Evolutionary conservation across 2,329 filamentous ascomycete species (phyloP), one percentile per base, ranked within the genome.

Genomic region (Aspergillus sp.): DNA sequence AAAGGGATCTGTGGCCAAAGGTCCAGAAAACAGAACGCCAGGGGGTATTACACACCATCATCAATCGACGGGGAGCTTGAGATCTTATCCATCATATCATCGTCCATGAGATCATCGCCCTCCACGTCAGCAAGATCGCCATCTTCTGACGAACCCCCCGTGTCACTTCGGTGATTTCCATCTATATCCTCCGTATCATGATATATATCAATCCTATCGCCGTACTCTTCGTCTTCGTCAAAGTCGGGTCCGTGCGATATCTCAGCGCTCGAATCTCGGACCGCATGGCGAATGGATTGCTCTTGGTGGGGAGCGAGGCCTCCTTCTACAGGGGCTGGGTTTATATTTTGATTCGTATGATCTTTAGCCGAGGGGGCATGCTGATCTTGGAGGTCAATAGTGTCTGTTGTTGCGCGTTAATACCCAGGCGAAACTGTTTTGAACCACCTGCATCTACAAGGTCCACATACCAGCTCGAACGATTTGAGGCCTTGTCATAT

Each of bases 1-100:
- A 9, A 37, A 27, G 7, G n/a, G 27, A 37, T 13, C 8, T 27
- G 26, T 37, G 35, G 27, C 19, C 26, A 26, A 28, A 26, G 12
- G 33, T 34, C 12, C 19, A 5, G 33, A 34, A 2, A 8, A 13
- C 33, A 10, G 19, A 2, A 8, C 27, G 10, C 7, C 12, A 19
- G 28, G n/a, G 19, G 27, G 9, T 13, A 33, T 70, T 75, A 93
- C 90, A 79, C 83, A 98, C 91, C 91, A 85, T 97, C 91, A 76
- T 95, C 90, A 69, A 98, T 98, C 58, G 91, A 97, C 64, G 93
- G 93, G 59, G 91, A 97, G 69, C 90, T 97, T 60, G 91, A 97
- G 54, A 98, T 96, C 70, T 93, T 93, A 74, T 97, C 93, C 86
- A 95, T 89, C 83, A 95, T 83, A 68, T 97, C 91, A 69, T 96